Evolutionary conservation across 108 stramenopile genomes (phyloP), one percentile per base, ranked within the genome.

Genomic region (Pseudonitzschia multistriata): DNA sequence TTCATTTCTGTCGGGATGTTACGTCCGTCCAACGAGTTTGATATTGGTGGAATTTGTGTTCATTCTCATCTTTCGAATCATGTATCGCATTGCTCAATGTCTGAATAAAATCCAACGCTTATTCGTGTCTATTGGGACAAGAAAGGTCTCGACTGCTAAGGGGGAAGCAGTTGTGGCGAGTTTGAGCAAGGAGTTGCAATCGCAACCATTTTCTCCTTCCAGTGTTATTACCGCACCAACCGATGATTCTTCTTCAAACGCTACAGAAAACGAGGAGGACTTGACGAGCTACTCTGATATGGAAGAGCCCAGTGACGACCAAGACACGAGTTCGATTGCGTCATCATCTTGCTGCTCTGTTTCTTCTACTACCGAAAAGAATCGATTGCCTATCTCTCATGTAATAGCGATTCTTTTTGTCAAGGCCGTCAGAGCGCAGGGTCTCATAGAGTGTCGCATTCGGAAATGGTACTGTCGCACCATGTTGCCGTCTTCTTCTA

Each of bases 1-100:
- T 24, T 82, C 81, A 0, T 86, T 86, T 49, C 21, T 64, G 11
- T 71, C 59, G 2, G 84, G 84, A 5, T 73, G 66, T 56, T 61
- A 72, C 39, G 78, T 80, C 47, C 60, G 84, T 40, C 80, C 84
- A 3, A 61, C 66, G 11, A 40, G 76, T 2, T 57, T 77, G 50
- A 54, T 71, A 2, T 21, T 77, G 25, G 66, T 85, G 7, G 84
- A 80, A 57, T 59, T 27, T 25, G 0, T 84, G 6, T 72, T 80
- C 55, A 47, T 84, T 19, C 29, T 78, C 13, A 24, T 82, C 21
- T 78, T 82, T 49, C 54, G 62, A 31, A 50, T 78, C 28, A 27
- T 70, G 47, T 78, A 74, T 59, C 57, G 64, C 45, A 74, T 82
- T 55, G 63, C 74, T 1, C 14, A 67, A 33, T 34, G 68, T n/a